These are phyloP conservation scores for Talaromyces sp. DNA, from an alignment of 2,329 filamentous ascomycete species.

Conservation along the genomic window DNA sequence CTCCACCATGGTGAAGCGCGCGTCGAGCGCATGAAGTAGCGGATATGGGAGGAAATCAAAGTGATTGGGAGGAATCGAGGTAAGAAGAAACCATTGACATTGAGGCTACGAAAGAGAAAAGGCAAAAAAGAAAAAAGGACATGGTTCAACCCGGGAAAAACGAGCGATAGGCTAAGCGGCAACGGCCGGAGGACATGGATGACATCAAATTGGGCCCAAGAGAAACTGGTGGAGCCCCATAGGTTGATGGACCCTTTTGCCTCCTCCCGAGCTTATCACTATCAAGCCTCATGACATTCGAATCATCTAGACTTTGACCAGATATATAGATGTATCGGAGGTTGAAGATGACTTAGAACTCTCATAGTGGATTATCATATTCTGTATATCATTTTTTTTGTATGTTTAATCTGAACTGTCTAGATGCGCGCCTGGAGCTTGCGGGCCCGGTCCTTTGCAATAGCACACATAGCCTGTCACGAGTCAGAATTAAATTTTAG, in stretches of 20 bases:
- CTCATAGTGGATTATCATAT: too few species aligned
- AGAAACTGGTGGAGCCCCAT: slow-evolving; percentile 12
- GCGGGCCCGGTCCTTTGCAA: slow-evolving; percentile 75
- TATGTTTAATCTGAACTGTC: too few species aligned
- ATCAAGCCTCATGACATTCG: too few species aligned
- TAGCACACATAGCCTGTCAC: slow-evolving; percentile 82
- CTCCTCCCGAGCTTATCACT: slow-evolving; percentile 1
- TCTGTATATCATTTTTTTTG: too few species aligned
- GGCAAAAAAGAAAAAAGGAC: neutral
- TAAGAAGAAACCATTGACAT: slow-evolving; percentile 2
- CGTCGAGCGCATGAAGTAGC: slow-evolving; percentile 27
- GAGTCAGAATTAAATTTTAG: too few species aligned
- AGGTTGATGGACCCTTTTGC: neutral
- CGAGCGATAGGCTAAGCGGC: slow-evolving; percentile 18
- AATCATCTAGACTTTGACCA: too few species aligned
- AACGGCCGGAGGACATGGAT: slow-evolving; percentile 27
- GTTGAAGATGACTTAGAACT: too few species aligned
- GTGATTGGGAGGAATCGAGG: neutral
- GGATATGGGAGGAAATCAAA: neutral
- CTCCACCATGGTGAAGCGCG: slow-evolving; percentile 35
- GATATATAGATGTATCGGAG: neutral
- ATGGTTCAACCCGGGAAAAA: neutral
- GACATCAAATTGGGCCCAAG: slow-evolving; percentile 30
- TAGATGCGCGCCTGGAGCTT: slow-evolving; percentile 55
- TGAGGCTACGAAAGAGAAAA: slow-evolving; percentile 4